Evolutionary conservation across 1,284 basidiomycete genomes (phyloP), one percentile per base, ranked within the genome.

Genomic region (Cryptococcus maquisensis): DNA sequence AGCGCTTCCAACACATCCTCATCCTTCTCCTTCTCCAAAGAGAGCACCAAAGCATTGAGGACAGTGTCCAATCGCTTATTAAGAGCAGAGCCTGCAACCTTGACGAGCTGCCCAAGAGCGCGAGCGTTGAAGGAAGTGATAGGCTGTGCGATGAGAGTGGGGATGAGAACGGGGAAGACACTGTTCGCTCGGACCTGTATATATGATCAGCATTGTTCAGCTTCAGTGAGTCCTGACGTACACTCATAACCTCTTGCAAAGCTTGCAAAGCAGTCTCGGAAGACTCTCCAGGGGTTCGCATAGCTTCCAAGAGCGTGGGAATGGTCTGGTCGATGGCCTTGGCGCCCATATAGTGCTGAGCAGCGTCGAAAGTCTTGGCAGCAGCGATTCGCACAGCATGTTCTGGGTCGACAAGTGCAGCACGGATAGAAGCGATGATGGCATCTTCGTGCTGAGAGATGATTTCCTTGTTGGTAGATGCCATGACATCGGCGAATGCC

Each of bases 141-240:
- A 0, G 95, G 95, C 37, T 84, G 83, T 5, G 86, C 84, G 38
- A 90, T 93, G 59, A 98, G 81, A 6, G 93, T 94, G 0, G 95
- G 96, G 49, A 98, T 90, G 51, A 98, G 80, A n/a, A 96, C 89
- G 0, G 96, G 96, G 88, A 98, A 98, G 48, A 99, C 94, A 13
- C 89, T 93, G 44, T 86, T 82, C 12, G 93, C 89, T 49, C 91
- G 88, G 66, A 94, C 88, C 87, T 89, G 67, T 45, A 6, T 3
- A 26, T 12, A 45, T 3, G 36, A 18, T 38, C 21, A 49, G n/a
- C 41, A 40, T 28, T 37, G 40, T 10, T 4, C 38, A 32, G 7
- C 15, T 13, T 9, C 13, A 24, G 12, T 20, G 21, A 10, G 20
- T 15, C 3, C 3, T 24, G 16, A 80, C 87, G 73, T 71, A 92